A percentile compares a stretch with the other conserved stretches of the same genome.
Evolutionary conservation across 1,284 basidiomycete species (phyloP).

Genomic region (Erythrobasidium hasegawianum): DNA sequence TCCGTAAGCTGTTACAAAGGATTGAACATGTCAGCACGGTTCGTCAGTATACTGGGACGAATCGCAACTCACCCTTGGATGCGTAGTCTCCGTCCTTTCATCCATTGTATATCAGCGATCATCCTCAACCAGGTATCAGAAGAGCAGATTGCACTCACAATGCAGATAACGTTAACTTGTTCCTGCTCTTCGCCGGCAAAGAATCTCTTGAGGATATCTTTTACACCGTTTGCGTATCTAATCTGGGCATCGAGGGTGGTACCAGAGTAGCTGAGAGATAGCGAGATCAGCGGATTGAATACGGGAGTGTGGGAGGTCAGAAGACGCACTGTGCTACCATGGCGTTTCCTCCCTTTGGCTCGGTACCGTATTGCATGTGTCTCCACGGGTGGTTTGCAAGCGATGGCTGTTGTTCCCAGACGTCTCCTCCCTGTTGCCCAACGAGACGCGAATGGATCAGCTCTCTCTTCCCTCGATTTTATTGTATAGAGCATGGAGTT

Average conservation of each 20-base stretch:
- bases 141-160: neutral
- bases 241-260: constrained; percentile 88
- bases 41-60: too few species aligned
- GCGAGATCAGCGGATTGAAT: neutral
- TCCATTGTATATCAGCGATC: too few species aligned
- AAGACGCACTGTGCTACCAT: constrained; percentile 33
- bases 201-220: constrained; percentile 76
- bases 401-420: constrained; percentile 53
- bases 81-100: constrained; percentile 48
- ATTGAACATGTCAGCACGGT: too few species aligned
- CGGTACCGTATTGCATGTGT: constrained; percentile 72
- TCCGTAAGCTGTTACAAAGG: too few species aligned
- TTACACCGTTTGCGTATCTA: constrained; percentile 78
- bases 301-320: neutral
- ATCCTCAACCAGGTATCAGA: too few species aligned
- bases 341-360: constrained; percentile 44
- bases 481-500: constrained; percentile 53
- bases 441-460: neutral
- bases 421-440: constrained; percentile 48
- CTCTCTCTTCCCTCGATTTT: neutral
- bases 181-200: constrained; percentile 55
- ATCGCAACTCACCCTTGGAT: too few species aligned
- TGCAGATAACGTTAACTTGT: constrained; percentile 35
- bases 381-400: constrained; percentile 84
- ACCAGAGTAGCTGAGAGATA: constrained; percentile 55